Conservation (phyloP, 768 basidiomycete species). For the Calocybe indica region DNA sequence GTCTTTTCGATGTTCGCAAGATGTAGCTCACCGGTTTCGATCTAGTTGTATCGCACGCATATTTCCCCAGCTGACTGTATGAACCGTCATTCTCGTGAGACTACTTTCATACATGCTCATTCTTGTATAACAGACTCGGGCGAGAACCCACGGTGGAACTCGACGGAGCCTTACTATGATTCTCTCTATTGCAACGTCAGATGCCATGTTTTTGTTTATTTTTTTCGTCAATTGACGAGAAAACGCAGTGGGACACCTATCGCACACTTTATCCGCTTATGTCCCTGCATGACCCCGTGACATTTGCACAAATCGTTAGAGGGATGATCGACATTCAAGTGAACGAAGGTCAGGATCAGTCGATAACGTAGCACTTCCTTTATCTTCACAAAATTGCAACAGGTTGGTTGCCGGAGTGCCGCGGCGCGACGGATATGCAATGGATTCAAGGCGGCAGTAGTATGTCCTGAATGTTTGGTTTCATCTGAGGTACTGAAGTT, state of each 20-base stretch:
- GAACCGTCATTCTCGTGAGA: neutral
- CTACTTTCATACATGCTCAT: neutral
- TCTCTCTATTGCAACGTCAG: constrained; percentile 64
- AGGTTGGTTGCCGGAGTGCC: constrained; percentile 68
- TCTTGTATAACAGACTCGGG: constrained; percentile 41
- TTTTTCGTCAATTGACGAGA: neutral
- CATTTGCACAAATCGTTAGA: constrained; percentile 53
- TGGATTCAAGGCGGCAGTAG: constrained; percentile 59
- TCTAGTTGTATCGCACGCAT: constrained; percentile 52
- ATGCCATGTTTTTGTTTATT: constrained; percentile 7
- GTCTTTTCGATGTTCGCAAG: neutral
- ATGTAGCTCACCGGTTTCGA: neutral
- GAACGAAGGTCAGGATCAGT: constrained; percentile 41
- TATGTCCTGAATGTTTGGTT: constrained; percentile 21
- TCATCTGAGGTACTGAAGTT: neutral
- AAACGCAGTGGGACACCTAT: constrained; percentile 57
- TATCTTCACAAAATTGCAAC: neutral
- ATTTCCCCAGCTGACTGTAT: constrained; percentile 61
- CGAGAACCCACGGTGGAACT: constrained; percentile 63
- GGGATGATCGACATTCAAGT: constrained; percentile 65
- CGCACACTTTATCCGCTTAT: constrained; percentile 57
- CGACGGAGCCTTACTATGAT: constrained; percentile 61
- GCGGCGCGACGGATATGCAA: constrained; percentile 46
- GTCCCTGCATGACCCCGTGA: constrained; percentile 57
- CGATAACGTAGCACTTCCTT: neutral